phyloP scores from a whole-genome alignment of 2,329 filamentous ascomycete genomes.

The Aspergillus clavatus region DNA sequence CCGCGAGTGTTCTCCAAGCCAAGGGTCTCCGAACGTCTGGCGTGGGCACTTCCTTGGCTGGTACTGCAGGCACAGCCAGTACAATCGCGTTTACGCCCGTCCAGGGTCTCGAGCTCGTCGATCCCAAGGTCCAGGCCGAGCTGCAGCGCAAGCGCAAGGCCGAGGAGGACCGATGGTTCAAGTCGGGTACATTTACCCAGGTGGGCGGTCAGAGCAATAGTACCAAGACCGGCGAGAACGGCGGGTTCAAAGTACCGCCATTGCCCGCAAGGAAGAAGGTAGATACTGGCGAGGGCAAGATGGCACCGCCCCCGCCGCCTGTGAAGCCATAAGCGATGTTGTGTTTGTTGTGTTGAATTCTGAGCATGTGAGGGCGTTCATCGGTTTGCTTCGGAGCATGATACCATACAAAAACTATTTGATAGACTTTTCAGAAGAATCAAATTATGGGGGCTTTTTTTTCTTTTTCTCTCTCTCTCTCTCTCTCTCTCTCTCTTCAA shows the following conservation, averaged over 20 bases:
- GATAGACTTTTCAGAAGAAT: background rate
- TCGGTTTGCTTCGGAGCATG: background rate
- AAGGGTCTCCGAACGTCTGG: constrained; percentile 77
- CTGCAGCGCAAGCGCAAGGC: constrained; percentile 85
- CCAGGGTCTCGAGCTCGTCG: constrained; percentile 89
- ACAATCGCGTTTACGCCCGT: constrained; percentile 91
- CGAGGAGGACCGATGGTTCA: constrained; percentile 95
- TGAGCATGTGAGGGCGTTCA: background rate
- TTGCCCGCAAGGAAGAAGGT: constrained; percentile 70
- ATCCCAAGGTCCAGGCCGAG: constrained; percentile 85
- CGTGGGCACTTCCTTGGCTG: constrained; percentile 66
- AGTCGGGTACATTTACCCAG: constrained; percentile 94
- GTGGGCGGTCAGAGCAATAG: constrained; percentile 48
- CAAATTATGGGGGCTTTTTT: no score
- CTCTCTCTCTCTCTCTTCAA: no score
- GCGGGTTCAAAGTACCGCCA: constrained; percentile 76
- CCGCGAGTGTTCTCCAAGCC: constrained; percentile 64
- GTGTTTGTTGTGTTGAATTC: constrained; percentile 2
- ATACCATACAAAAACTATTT: background rate
- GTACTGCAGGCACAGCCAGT: constrained; percentile 69
- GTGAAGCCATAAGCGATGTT: constrained; percentile 16
- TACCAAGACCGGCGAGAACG: constrained; percentile 43
- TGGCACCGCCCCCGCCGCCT: constrained; percentile 39
- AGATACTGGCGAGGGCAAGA: constrained; percentile 59
- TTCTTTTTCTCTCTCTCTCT: no score